phyloP scores from a whole-genome alignment of 352 stramenopile genomes.

The Phytophthora cactorum region DNA sequence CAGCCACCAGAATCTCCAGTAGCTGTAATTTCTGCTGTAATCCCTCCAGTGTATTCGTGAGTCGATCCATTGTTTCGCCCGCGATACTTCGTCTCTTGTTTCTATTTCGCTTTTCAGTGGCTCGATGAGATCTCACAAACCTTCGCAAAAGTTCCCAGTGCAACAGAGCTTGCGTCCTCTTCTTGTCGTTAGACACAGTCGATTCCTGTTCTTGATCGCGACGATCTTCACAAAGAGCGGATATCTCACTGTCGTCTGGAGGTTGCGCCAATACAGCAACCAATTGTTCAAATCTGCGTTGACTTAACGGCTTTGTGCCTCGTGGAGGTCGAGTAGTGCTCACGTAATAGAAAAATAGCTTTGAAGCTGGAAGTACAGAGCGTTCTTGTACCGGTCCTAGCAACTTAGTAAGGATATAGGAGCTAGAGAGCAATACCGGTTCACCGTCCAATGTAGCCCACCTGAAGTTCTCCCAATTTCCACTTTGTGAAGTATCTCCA shows the following conservation, averaged over 20 bases:
- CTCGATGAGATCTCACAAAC: conserved; percentile 17
- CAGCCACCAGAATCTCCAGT: conserved; percentile 58
- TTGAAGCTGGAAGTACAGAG: neutral
- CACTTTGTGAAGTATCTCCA: conserved; percentile 81
- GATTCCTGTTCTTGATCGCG: conserved; percentile 3
- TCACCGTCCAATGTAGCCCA: conserved; percentile 76
- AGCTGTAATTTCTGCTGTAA: conserved; percentile 30
- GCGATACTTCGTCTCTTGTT: conserved; percentile 3
- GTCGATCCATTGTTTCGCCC: conserved; percentile 7
- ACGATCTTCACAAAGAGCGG: conserved; percentile 20
- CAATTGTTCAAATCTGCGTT: conserved; percentile 65
- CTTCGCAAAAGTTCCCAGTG: conserved; percentile 51
- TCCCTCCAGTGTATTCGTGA: conserved; percentile 31
- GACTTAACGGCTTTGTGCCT: conserved; percentile 55
- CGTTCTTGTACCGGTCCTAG: conserved; percentile 32
- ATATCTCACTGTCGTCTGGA: conserved; percentile 23
- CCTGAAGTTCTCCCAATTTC: conserved; percentile 92
- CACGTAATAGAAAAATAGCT: conserved; percentile 81
- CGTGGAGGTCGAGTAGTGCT: conserved; percentile 75
- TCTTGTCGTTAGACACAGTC: neutral
- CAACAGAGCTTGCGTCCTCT: conserved; percentile 30
- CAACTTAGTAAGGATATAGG: conserved; percentile 76
- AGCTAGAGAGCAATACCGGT: conserved; percentile 61
- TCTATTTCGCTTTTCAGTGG: neutral
- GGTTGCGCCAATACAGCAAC: conserved; percentile 42